Base-by-base conservation (phyloP, 306 rosid species). In the Cicer arietinum region DNA sequence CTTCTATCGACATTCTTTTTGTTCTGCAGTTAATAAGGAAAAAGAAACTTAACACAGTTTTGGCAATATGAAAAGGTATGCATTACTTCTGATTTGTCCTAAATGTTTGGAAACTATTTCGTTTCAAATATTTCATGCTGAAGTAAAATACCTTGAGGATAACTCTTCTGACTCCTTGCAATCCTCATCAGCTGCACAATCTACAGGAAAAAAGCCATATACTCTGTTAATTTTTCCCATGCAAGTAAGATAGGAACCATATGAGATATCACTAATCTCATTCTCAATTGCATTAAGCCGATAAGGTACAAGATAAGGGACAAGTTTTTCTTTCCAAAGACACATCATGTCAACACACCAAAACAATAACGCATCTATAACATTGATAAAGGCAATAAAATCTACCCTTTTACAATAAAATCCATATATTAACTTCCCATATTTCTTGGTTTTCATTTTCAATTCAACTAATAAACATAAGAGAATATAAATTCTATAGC, bases 1-100 rank as follows among this genome's bases (percentile, higher is more conserved):
- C 82, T 85, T 88, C 97, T 43, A 84, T 81, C 18, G 98, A 85
- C 88, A 87, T 87, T 85, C 98, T 90, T 80, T 94, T 94, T 12
- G 94, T 80, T 77, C 98, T 94, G 88, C 79, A 84, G 63, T 30
- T 48, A 54, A 54, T 0, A 7, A 51, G 72, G 52, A 56, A 50
- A 67, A 45, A 65, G 42, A 72, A 59, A 77, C 25, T 39, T 51
- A 82, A 17, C 60, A 48, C 39, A 47, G 7, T 25, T 41, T 12
- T 60, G 30, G 17, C 43, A 64, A 42, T 46, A 30, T 25, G 50
- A 22, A 60, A 72, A 71, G 10, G 7, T 43, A 14, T 12, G 3
- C 44, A 59, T 17, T 39, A 46, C 17, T 61, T 61, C 44, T 7
- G 37, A 48, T 8, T 48, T 66, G 60, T 6, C 44, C 57, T 30